Percentiles rank a stretch among this genome's conserved stretches.
phyloP scores from a whole-genome alignment of 2,329 filamentous ascomycete genomes.

The Colletotrichum musae region DNA sequence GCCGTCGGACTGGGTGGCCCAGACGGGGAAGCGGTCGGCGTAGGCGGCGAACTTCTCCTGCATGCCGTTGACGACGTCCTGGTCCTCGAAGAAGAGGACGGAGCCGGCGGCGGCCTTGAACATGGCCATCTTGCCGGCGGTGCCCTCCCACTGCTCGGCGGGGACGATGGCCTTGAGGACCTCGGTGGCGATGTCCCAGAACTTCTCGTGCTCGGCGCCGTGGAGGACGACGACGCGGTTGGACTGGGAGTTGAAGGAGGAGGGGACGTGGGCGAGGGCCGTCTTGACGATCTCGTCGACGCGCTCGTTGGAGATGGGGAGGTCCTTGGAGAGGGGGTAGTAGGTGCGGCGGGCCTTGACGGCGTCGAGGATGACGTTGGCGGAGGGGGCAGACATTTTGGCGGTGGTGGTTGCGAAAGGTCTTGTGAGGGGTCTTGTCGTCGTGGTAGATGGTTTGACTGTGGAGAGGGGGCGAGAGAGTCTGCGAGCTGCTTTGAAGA shows the following conservation, averaged over 20 bases:
- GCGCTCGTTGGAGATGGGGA: constrained; percentile 69
- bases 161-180: constrained; percentile 79
- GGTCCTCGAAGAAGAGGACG: constrained; percentile 91
- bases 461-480: constrained; percentile 14
- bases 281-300: constrained; percentile 77
- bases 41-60: constrained; percentile 80
- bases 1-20: constrained; percentile 82
- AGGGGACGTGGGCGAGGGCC: constrained; percentile 79
- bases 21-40: constrained; percentile 84
- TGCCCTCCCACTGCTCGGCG: constrained; percentile 72
- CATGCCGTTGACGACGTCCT: constrained; percentile 74
- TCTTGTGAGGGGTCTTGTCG: neutral
- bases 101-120: constrained; percentile 85
- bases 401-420: constrained; percentile 31
- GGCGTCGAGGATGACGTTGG: constrained; percentile 72
- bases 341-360: constrained; percentile 77
- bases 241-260: constrained; percentile 90
- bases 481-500: constrained; percentile 24
- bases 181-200: constrained; percentile 83
- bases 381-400: constrained; percentile 50
- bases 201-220: constrained; percentile 85
- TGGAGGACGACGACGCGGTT: constrained; percentile 85
- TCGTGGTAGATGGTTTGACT: constrained; percentile 8
- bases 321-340: constrained; percentile 77
- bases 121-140: constrained; percentile 57